Base-by-base conservation (phyloP, 2,329 filamentous ascomycete species). In the Talaromyces atroroseus region DNA sequence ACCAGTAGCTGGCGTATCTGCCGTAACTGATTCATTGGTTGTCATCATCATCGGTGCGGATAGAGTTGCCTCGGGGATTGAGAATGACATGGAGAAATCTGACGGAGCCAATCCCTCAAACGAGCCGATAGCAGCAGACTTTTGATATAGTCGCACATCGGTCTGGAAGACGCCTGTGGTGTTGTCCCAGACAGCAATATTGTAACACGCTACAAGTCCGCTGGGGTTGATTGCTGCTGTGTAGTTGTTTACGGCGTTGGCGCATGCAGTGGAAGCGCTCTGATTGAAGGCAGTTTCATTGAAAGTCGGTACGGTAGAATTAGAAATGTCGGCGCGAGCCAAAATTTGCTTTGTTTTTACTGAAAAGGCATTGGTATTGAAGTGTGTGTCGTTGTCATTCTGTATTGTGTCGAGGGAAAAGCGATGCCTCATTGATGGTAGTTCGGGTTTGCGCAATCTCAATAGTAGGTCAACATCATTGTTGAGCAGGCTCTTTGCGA, bases 151-250 rank as follows among this genome's bases (percentile, higher is more conserved):
- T 54, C 89, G 80, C 51, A 94, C 71, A 68, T 94, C 89, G 29
- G 89, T 88, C 71, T 88, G 82, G 68, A 94, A 94, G 16, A 84
- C 76, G 29, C 89, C 89, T 0, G 82, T 85, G 4, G 71, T 71
- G 34, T 62, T 65, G 73, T 92, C 81, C 57, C 90, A 79, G 40
- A 82, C 83, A 0, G 86, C 85, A 23, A 95, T 72, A 68, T 94
- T 95, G 76, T 92, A 94, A 80, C 90, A 95, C 49, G 89, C 82
- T 58, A 86, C 87, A 49, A 90, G 82, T 51, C 90, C 90, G 10
- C 88, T 87, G 5, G 88, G 87, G 62, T 92, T 92, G 23, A 82
- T 82, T 58, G 79, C 75, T 20, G 44, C 16, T 14, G 76, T 75
- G 49, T 90, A 76, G 24, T 72, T 68, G 2, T 71, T 68, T 18